phyloP scores from a whole-genome alignment of 2,329 filamentous ascomycete genomes.

The Ascomycota sp. region DNA sequence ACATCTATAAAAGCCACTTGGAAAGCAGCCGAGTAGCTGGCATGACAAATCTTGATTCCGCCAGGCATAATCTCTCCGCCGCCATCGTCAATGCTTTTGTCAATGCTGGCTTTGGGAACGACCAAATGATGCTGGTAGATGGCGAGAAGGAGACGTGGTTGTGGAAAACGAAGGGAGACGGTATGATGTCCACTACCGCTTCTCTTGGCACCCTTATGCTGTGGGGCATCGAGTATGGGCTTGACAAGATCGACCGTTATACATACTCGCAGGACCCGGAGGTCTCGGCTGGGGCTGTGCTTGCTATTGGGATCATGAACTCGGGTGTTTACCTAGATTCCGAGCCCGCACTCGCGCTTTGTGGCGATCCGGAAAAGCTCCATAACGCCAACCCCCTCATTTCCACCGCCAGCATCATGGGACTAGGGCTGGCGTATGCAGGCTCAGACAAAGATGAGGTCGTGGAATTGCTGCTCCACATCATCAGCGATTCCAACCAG shows the following conservation, averaged over 20 bases:
- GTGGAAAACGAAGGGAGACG: constrained; percentile 97
- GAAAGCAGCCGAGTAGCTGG: constrained; percentile 87
- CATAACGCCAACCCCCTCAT: constrained; percentile 59
- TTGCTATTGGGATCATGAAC: constrained; percentile 91
- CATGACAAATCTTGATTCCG: constrained; percentile 87
- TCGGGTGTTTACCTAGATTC: constrained; percentile 77
- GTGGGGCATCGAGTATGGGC: constrained; percentile 81
- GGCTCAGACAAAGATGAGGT: constrained; percentile 83
- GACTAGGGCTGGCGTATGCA: constrained; percentile 81
- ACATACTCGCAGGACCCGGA: constrained; percentile 62
- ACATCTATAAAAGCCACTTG: constrained; percentile 98
- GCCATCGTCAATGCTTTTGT: constrained; percentile 95
- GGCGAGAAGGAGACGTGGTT: constrained; percentile 86
- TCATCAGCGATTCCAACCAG: constrained; percentile 63
- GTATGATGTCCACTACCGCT: constrained; percentile 90
- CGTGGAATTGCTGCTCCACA: constrained; percentile 66
- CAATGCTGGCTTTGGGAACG: constrained; percentile 84
- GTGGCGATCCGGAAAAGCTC: constrained; percentile 63
- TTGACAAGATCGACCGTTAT: constrained; percentile 89
- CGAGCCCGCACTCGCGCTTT: constrained; percentile 72
- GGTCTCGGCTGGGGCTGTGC: constrained; percentile 77
- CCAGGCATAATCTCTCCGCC: constrained; percentile 84
- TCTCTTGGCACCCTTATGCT: constrained; percentile 80
- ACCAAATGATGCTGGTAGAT: constrained; percentile 93
- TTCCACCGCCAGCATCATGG: constrained; percentile 79